Conservation (phyloP, 2,329 filamentous ascomycete genomes). For the Ascochyta koolunga region DNA sequence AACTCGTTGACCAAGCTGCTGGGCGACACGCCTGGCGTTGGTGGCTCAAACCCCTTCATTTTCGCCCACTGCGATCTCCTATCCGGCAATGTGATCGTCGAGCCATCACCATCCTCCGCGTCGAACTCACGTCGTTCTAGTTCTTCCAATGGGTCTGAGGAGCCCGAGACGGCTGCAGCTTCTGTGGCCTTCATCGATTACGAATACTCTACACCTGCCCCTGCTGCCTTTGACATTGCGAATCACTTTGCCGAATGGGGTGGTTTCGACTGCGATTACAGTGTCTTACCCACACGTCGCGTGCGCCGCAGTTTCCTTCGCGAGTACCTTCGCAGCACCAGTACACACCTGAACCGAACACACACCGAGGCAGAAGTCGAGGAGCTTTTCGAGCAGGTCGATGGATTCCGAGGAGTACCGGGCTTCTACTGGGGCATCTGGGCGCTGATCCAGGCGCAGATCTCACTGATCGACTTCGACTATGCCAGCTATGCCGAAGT, state of each 20-base stretch:
- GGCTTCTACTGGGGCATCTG: slow-evolving; percentile 94
- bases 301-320: slow-evolving; percentile 81
- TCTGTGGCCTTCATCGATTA: slow-evolving; percentile 84
- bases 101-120: slow-evolving; percentile 56
- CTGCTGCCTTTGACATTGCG: slow-evolving; percentile 92
- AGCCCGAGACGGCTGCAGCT: slow-evolving; percentile 36
- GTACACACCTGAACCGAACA: slow-evolving; percentile 46
- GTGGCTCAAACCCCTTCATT: slow-evolving; percentile 72
- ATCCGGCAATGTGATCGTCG: slow-evolving; percentile 93
- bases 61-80: slow-evolving; percentile 96
- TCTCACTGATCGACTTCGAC: slow-evolving; percentile 96
- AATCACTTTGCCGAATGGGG: slow-evolving; percentile 99
- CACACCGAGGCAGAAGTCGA: slow-evolving; percentile 65
- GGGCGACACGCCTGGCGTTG: slow-evolving; percentile 77
- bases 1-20: slow-evolving; percentile 72
- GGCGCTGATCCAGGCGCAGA: slow-evolving; percentile 91
- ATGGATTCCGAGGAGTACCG: slow-evolving; percentile 84
- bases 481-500: slow-evolving; percentile 90
- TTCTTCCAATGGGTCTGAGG: slow-evolving; percentile 38
- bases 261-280: slow-evolving; percentile 93
- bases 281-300: slow-evolving; percentile 75
- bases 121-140: slow-evolving; percentile 43
- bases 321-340: slow-evolving; percentile 81
- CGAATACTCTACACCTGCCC: slow-evolving; percentile 94
- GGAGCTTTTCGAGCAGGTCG: slow-evolving; percentile 78